These are phyloP conservation scores for Rhynchospora pubera DNA, from an alignment of 176 grass and related monocot species.

Conservation along the genomic window DNA sequence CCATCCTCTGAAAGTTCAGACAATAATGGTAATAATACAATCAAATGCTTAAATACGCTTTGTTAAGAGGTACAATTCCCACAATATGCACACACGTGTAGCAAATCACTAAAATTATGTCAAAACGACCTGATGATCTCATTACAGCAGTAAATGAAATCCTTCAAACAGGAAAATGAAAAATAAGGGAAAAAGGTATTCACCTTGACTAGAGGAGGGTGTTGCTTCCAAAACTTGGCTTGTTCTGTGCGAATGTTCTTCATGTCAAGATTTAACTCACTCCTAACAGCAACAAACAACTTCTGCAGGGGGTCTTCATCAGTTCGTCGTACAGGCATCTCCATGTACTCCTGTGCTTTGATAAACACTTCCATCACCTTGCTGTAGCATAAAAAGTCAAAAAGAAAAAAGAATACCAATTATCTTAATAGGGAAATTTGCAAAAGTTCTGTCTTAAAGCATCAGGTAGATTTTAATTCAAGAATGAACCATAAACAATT, in stretches of 20 bases:
- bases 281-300: conserved; percentile 89
- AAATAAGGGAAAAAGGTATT: conserved; percentile 8
- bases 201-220: conserved; percentile 96
- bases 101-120: not conserved
- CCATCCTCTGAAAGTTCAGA: not conserved
- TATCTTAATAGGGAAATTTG: not conserved
- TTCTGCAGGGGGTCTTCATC: conserved; percentile 97
- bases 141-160: not conserved
- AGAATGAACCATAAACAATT: not conserved
- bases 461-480: not conserved
- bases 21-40: not conserved
- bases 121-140: not conserved
- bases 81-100: not conserved
- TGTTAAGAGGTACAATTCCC: not conserved
- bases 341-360: conserved; percentile 96
- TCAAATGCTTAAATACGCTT: not conserved
- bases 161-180: not conserved
- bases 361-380: conserved; percentile 99
- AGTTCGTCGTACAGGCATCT: conserved; percentile 92
- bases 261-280: conserved; percentile 95
- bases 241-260: conserved; percentile 96
- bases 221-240: conserved; percentile 98
- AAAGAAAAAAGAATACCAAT: not conserved
- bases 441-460: not conserved
- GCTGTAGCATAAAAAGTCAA: conserved; percentile 38